Conservation (phyloP, 305 asterid genomes). For the Galium porrigens region DNA sequence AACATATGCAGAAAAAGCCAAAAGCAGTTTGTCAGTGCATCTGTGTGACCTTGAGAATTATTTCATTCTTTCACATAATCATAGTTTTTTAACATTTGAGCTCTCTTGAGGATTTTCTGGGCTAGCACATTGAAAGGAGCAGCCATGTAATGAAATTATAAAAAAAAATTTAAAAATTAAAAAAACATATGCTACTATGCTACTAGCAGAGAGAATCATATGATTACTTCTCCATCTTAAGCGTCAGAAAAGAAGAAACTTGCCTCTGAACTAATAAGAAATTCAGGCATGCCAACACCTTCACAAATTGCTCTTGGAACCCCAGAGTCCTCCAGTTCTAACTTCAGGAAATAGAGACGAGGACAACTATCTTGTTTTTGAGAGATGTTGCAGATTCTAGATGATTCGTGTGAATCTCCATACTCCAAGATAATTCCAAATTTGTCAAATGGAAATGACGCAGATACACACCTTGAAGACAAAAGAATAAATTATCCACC, state of each 20-base stretch:
- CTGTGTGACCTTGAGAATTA: background rate
- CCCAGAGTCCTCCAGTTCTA: constrained; percentile 38
- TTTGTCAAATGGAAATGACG: constrained; percentile 43
- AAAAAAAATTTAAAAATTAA: no score
- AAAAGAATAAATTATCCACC: constrained; percentile 17
- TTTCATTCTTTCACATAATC: background rate
- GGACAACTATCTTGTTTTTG: constrained; percentile 25
- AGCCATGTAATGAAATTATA: background rate
- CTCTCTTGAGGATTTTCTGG: background rate
- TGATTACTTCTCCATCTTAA: background rate
- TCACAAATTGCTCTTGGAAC: constrained; percentile 34
- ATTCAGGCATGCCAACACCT: constrained; percentile 31
- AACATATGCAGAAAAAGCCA: background rate
- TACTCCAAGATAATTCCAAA: constrained; percentile 50
- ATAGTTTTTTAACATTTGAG: background rate
- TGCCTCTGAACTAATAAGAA: constrained; percentile 23
- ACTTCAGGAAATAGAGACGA: constrained; percentile 44
- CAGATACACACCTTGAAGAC: constrained; percentile 30
- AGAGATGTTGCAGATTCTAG: constrained; percentile 38
- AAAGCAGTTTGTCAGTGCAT: background rate
- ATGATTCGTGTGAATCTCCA: constrained; percentile 44
- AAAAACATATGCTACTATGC: background rate
- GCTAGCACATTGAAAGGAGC: background rate
- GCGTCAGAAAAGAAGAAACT: constrained; percentile 16
- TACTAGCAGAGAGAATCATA: background rate